phyloP scores from a whole-genome alignment of 805 yeast genomes.

The Myxozyma neglecta region DNA sequence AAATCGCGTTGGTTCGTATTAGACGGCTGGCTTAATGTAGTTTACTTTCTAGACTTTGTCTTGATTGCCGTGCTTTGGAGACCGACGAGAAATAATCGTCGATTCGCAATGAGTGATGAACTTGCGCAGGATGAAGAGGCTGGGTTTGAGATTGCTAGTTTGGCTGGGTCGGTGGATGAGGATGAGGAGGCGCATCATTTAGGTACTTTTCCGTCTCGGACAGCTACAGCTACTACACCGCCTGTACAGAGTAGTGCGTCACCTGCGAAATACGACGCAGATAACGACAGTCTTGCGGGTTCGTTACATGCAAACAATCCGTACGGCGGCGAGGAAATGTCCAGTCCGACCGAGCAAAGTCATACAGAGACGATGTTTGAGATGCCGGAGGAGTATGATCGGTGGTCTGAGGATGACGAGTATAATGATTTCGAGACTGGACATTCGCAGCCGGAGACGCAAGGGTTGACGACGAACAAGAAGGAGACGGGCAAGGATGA shows the following conservation, averaged over 20 bases:
- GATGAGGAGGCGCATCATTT: constrained; percentile 2
- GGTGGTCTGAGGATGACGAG: constrained; percentile 31
- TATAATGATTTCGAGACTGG: constrained; percentile 6
- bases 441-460: background rate
- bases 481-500: constrained; percentile 12
- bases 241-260: background rate
- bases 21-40: constrained; percentile 93
- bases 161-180: constrained; percentile 31
- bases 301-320: constrained; percentile 16
- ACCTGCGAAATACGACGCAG: constrained; percentile 10
- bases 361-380: constrained; percentile 27
- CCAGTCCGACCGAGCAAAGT: background rate
- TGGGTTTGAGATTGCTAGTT: constrained; percentile 57
- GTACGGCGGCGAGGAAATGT: background rate
- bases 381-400: constrained; percentile 32
- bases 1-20: constrained; percentile 81
- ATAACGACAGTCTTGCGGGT: constrained; percentile 23
- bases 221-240: background rate
- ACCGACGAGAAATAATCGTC: constrained; percentile 92
- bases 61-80: constrained; percentile 92
- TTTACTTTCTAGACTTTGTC: constrained; percentile 79
- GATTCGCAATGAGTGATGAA: constrained; percentile 92
- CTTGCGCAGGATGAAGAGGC: constrained; percentile 75
- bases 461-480: background rate
- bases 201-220: constrained; percentile 12